These are phyloP conservation scores for Talaromyces albobiverticillius DNA, from an alignment of 2,329 filamentous ascomycete species.

Conservation along the genomic window DNA sequence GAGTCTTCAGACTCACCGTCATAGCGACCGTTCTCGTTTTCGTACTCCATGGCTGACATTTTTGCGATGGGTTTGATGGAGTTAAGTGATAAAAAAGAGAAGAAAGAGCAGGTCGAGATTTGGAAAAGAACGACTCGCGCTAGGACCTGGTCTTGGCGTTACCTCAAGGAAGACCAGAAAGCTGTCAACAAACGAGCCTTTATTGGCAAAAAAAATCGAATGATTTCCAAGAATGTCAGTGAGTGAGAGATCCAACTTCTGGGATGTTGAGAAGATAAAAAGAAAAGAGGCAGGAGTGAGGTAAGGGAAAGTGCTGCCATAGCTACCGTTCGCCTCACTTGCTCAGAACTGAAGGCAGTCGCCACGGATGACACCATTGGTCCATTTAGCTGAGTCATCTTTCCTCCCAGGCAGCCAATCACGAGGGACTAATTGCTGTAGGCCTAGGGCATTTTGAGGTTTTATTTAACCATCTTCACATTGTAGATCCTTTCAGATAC, in stretches of 20 bases:
- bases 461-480: no score
- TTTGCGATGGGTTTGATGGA: slow-evolving; percentile 16
- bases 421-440: background rate
- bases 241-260: background rate
- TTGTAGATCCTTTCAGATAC: background rate
- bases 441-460: no score
- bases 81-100: slow-evolving; percentile 6
- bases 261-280: background rate
- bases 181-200: background rate
- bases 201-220: background rate
- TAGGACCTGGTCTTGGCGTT: slow-evolving; percentile 13
- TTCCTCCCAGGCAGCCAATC: background rate
- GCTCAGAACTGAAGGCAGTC: no score
- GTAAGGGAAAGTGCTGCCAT: background rate
- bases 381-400: background rate
- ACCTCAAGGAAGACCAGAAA: background rate
- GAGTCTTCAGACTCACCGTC: slow-evolving; percentile 53
- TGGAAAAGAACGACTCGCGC: slow-evolving; percentile 8
- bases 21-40: slow-evolving; percentile 63
- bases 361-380: background rate
- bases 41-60: slow-evolving; percentile 60
- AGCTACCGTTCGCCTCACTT: background rate
- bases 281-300: background rate
- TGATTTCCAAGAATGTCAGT: background rate
- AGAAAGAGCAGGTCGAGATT: slow-evolving; percentile 1